Percentiles rank a stretch among this genome's conserved stretches.
phyloP scores from a whole-genome alignment of 768 basidiomycete species.

The Russula olivacea region DNA sequence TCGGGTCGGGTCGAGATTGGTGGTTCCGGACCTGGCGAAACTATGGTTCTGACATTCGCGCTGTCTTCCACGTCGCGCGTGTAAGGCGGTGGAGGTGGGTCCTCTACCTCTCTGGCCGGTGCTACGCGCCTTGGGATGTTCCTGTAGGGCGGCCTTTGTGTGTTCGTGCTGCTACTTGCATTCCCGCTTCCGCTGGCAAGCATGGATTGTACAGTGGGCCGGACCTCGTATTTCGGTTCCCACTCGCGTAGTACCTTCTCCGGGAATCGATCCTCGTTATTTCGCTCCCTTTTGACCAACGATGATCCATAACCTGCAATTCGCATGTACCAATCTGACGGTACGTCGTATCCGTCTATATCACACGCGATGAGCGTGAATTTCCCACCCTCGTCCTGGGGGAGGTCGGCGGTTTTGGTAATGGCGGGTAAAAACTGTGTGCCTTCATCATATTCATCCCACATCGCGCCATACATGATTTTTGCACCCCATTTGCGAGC shows the following conservation, averaged over 20 bases:
- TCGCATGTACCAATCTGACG: constrained; percentile 65
- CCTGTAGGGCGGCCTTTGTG: constrained; percentile 34
- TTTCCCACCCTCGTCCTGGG: constrained; percentile 44
- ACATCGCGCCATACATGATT: constrained; percentile 78
- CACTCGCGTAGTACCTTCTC: constrained; percentile 20
- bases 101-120: constrained; percentile 40
- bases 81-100: constrained; percentile 66
- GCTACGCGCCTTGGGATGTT: constrained; percentile 43
- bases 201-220: constrained; percentile 12
- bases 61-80: constrained; percentile 43
- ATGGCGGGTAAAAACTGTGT: constrained; percentile 77
- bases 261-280: constrained; percentile 20
- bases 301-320: constrained; percentile 22
- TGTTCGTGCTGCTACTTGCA: not conserved
- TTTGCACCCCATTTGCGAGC: constrained; percentile 54
- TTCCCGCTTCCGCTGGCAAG: constrained; percentile 18
- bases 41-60: constrained; percentile 1
- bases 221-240: constrained; percentile 17
- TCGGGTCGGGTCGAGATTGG: constrained; percentile 18
- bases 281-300: constrained; percentile 10
- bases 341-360: constrained; percentile 69
- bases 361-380: constrained; percentile 67
- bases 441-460: constrained; percentile 88
- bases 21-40: constrained; percentile 5
- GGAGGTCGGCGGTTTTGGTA: constrained; percentile 50